Conservation (phyloP, 2,329 filamentous ascomycete species). For the Claviceps purpurea region DNA sequence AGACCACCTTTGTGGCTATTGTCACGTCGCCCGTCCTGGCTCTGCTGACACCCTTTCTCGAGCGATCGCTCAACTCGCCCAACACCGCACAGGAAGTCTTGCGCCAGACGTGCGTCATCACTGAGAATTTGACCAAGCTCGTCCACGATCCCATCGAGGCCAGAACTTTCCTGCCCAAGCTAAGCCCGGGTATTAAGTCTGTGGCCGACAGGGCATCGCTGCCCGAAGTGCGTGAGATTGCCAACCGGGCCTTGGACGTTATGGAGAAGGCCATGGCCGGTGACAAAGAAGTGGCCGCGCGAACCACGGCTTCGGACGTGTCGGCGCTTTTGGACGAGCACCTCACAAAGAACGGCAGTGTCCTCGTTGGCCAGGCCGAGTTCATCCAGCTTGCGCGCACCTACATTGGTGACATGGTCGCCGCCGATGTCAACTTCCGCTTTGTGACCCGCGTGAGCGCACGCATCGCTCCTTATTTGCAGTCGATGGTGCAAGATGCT, state of each 20-base stretch:
- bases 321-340: slow-evolving; percentile 60
- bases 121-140: slow-evolving; percentile 95
- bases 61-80: slow-evolving; percentile 85
- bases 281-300: slow-evolving; percentile 51
- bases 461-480: slow-evolving; percentile 63
- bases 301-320: slow-evolving; percentile 60
- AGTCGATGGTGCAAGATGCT: slow-evolving; percentile 50
- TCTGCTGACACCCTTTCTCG: slow-evolving; percentile 83
- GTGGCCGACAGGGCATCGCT: slow-evolving; percentile 81
- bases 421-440: slow-evolving; percentile 76
- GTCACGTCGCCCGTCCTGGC: slow-evolving; percentile 93
- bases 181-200: slow-evolving; percentile 83
- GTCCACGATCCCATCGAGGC: slow-evolving; percentile 94
- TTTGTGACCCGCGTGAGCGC: slow-evolving; percentile 58
- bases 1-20: slow-evolving; percentile 95
- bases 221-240: slow-evolving; percentile 87
- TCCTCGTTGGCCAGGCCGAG: slow-evolving; percentile 45
- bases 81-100: slow-evolving; percentile 86
- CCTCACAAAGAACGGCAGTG: slow-evolving; percentile 54
- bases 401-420: slow-evolving; percentile 75
- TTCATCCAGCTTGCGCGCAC: slow-evolving; percentile 53
- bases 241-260: slow-evolving; percentile 64
- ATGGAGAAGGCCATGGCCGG: slow-evolving; percentile 89
- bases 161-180: slow-evolving; percentile 83
- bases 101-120: slow-evolving; percentile 88